Evolutionary conservation across 176 grass and related monocot species (phyloP), one percentile per base, ranked within the genome.

Genomic region (Avena sativa): DNA sequence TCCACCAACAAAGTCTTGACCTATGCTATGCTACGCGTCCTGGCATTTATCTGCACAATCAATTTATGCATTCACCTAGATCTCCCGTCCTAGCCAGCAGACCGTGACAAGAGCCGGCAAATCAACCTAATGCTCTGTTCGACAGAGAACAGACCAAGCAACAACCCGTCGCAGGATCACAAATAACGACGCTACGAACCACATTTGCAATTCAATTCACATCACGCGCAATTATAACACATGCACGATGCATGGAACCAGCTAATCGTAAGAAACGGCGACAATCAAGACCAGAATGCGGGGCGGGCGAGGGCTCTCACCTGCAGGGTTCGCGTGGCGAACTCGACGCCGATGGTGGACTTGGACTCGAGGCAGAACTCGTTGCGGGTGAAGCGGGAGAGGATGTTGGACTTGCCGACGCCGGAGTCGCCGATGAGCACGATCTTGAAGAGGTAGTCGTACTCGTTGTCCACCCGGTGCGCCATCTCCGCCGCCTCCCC

Each of bases 401-500:
- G 92, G 66, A 97, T 86, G 81, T 97, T 95, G 85, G 93, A 95
- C 69, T 97, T 95, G 66, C 93, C 93, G 55, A 97, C 93, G 81
- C 93, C 92, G 46, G 92, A 97, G 78, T 95, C 95, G 17, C 93
- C 95, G 89, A 97, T 97, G 81, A 95, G 88, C 61, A 95, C 91
- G 84, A 93, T 93, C 95, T 97, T 97, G 91, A 97, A 97, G n/a
- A 97, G 72, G 87, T 97, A 97, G 58, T 93, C 95, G 86, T 97
- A 97, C 92, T 93, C 92, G 81, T 94, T 88, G 78, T 89, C 87
- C 65, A 89, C 77, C 82, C 87, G 73, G 78, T 89, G 92, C 78
- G 84, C 89, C 92, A 91, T 94, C 40, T 43, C 40, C 55, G 6
- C 81, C 47, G 9, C 80, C 51, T 40, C 62, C 19, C 20, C 59